Conservation (phyloP, 352 stramenopile genomes). For the Globisporangium polare region DNA sequence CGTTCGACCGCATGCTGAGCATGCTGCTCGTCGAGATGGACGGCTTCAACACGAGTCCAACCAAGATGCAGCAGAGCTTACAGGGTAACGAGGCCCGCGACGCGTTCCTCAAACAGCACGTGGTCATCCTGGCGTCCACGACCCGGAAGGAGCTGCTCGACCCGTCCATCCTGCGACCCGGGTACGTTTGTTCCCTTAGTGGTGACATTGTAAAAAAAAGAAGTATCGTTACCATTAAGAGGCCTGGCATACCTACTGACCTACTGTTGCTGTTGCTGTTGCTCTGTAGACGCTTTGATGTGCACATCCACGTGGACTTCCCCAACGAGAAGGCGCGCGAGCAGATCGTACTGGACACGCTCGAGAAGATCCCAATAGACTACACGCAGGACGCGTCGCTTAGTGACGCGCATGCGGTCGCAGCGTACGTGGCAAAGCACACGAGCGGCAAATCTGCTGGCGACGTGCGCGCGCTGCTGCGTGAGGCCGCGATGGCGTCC, state of each 20-base stretch:
- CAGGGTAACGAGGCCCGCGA: conserved; percentile 34
- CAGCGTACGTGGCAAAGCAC: conserved; percentile 45
- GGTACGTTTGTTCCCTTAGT: conserved; percentile 30
- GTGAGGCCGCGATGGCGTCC: conserved; percentile 71
- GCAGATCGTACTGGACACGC: conserved; percentile 45
- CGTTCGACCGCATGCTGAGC: conserved; percentile 89
- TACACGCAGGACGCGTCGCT: conserved; percentile 35
- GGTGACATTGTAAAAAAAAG: too few species aligned
- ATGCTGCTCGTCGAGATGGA: conserved; percentile 92
- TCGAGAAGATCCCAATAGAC: conserved; percentile 51
- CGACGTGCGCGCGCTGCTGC: conserved; percentile 62
- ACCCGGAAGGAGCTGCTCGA: conserved; percentile 72
- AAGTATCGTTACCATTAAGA: background rate
- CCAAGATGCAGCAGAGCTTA: conserved; percentile 29
- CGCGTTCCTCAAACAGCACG: conserved; percentile 75
- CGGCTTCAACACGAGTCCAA: conserved; percentile 58
- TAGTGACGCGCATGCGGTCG: conserved; percentile 29
- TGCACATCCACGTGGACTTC: conserved; percentile 66
- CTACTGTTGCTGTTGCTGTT: background rate
- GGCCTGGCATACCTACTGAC: background rate
- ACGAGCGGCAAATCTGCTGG: conserved; percentile 50
- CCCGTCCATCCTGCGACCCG: conserved; percentile 80
- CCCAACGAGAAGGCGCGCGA: conserved; percentile 49
- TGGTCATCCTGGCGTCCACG: conserved; percentile 85
- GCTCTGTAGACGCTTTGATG: conserved; percentile 65